Base-by-base conservation (phyloP, 2,329 filamentous ascomycete species). In the Atkinsonella texensis region DNA sequence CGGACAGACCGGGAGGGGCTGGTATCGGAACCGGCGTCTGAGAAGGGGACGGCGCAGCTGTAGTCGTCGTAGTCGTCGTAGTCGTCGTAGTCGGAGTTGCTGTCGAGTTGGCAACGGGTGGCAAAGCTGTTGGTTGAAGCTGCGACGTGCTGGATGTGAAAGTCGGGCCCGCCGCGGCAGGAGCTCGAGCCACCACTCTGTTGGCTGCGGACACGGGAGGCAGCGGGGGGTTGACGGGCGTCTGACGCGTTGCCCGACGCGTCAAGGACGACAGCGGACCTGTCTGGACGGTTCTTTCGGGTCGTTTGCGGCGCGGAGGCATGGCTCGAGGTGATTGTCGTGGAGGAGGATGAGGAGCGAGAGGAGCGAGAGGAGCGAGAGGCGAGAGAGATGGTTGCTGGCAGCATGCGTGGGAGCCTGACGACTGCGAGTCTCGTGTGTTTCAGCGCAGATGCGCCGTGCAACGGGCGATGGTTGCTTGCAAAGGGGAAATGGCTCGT, bases 211-310 rank as follows among this genome's bases (percentile, higher is more conserved):
- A 53, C 12, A 57, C 53, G 50, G 59, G 60, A 40, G 57, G 57
- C 48, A 55, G 51, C 46, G 63, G 63, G 45, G 63, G 63, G 51
- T 59, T 56, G 46, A 65, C 61, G 23, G 63, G 61, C 55, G 65
- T 69, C 54, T 69, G 68, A 65, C 68, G 68, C 67, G 68, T 68
- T 54, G 65, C 62, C 54, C 67, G 64, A 60, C 68, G 67, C 65
- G 66, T 62, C 39, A 55, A 49, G 46, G 58, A 53, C 51, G 60
- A 51, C 51, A 56, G 54, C 28, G 55, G 56, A 46, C 50, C 48
- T 51, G 54, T 47, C 39, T 57, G 57, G 43, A 55, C 51, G 49
- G 58, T 54, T 42, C 65, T 61, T 56, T 62, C 59, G 46, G 59
- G 60, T 55, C 60, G 64, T 56, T 68, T 69, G 58, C 67, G 66